phyloP scores from a whole-genome alignment of 208 protist genomes.

The Trypanosomatidae sp. region DNA sequence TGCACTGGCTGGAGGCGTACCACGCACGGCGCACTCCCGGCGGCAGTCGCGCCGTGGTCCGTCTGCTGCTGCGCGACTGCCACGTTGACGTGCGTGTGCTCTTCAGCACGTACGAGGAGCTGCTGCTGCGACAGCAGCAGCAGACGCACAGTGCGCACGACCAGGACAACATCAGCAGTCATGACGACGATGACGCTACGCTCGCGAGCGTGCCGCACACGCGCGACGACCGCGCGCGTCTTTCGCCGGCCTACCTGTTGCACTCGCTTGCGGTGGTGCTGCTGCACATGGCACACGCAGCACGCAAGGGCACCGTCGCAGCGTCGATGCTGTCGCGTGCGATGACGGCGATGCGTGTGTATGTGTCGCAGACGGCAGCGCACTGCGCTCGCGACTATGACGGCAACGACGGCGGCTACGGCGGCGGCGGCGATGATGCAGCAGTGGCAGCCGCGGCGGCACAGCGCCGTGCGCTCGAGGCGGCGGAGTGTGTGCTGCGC shows the following conservation, averaged over 20 bases:
- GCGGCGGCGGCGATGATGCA: too few relatives aligned
- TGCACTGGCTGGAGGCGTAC: slow-evolving; percentile 48
- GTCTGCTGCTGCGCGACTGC: slow-evolving; percentile 47
- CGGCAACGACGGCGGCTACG: too few relatives aligned
- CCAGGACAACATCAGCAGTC: too few relatives aligned
- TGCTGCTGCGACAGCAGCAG: slow-evolving; percentile 35
- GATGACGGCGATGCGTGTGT: slow-evolving; percentile 16
- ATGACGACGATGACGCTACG: too few relatives aligned
- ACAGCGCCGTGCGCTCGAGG: too few relatives aligned
- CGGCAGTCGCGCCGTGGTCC: slow-evolving; percentile 29
- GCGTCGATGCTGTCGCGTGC: too few relatives aligned
- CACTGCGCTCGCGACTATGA: too few relatives aligned
- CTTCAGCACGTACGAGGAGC: slow-evolving; percentile 39
- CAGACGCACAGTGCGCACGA: too few relatives aligned
- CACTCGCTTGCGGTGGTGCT: slow-evolving; percentile 47
- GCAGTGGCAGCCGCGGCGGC: too few relatives aligned
- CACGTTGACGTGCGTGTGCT: slow-evolving; percentile 52
- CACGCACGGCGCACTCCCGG: slow-evolving; percentile 17
- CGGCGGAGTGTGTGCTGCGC: too few relatives aligned
- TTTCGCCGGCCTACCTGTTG: slow-evolving; percentile 21
- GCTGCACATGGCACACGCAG: slow-evolving; percentile 22
- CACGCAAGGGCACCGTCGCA: slow-evolving; percentile 15
- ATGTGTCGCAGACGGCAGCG: too few relatives aligned
- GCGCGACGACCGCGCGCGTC: neutral
- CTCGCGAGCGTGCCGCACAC: slow-evolving; percentile 13